Base-by-base conservation (phyloP, 2,329 filamentous ascomycete genomes). In the Fusarium veterinarium region DNA sequence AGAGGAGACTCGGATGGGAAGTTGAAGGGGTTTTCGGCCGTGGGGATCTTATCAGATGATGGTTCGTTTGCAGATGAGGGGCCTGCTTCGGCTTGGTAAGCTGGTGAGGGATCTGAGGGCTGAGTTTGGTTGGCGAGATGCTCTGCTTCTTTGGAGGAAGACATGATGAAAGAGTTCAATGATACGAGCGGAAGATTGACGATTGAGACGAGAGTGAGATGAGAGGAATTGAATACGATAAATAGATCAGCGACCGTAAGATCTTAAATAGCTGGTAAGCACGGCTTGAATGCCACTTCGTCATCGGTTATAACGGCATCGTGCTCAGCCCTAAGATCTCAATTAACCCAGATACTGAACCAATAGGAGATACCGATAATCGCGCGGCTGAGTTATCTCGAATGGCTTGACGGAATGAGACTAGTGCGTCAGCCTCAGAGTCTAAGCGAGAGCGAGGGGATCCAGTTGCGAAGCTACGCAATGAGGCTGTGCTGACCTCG, bases 11-110 rank as follows among this genome's bases (percentile, higher is more conserved):
- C 76, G 0, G 77, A 63, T 3, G 84, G 84, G 67, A 85, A 85
- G 62, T 82, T 79, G 72, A 85, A 85, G 2, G 84, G 83, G 4
- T 77, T 70, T 1, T 80, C 77, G 10, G 78, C 73, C 0, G 80
- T 83, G 10, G 82, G 82, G 0, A 66, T 35, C 13, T 68, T 71
- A 5, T 70, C 42, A 0, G 35, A 49, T 3, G 44, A 23, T 16
- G 31, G 12, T 1, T 30, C 35, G n/a, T 40, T 30, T 23, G 23
- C 25, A 8, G 57, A 19, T 6, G 25, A 38, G 5, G 46, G 35
- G 9, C 45, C 45, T n/a, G 51, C 58, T 19, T 44, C 52, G 5
- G 5, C 56, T 31, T 40, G 40, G 31, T 69, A 69, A 1, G 64
- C 64, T n/a, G 53, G 40, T 6, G 19, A 46, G 8, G 31, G 53